Percentiles rank a stretch among this genome's conserved stretches.
phyloP scores from a whole-genome alignment of 2,329 filamentous ascomycete species.

The Coniella lustricola region DNA sequence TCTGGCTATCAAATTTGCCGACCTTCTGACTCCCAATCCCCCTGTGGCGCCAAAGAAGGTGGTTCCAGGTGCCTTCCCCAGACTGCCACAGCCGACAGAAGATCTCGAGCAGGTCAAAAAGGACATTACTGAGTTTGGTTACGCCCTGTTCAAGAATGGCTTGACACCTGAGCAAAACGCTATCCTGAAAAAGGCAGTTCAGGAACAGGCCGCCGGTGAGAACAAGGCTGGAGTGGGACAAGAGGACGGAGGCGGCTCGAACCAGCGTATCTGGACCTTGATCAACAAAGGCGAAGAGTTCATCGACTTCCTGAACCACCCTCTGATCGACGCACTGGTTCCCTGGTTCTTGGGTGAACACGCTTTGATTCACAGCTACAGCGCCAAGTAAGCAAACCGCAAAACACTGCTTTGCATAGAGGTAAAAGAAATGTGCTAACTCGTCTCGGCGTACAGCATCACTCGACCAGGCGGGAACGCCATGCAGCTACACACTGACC shows the following conservation, averaged over 20 bases:
- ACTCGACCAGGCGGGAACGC: constrained; percentile 21
- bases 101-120: constrained; percentile 23
- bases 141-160: constrained; percentile 23
- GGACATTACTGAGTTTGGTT: constrained; percentile 23
- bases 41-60: constrained; percentile 22
- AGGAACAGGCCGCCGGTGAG: constrained; percentile 23
- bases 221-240: constrained; percentile 19
- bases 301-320: constrained; percentile 24
- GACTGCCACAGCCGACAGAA: constrained; percentile 27
- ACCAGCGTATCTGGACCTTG: constrained; percentile 18
- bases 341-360: constrained; percentile 25
- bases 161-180: constrained; percentile 20
- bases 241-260: constrained; percentile 19
- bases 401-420: constrained; percentile 2
- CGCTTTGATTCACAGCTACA: constrained; percentile 23
- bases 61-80: constrained; percentile 29
- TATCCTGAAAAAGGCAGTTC: constrained; percentile 20
- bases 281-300: constrained; percentile 24
- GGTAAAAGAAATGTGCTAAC: neutral
- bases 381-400: constrained; percentile 21
- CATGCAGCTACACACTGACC: constrained; percentile 25
- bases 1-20: constrained; percentile 22
- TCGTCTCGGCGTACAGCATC: constrained; percentile 11
- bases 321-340: constrained; percentile 22
- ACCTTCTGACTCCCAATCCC: constrained; percentile 19